Conservation (phyloP, 352 stramenopile genomes). For the Globisporangium irregulare region DNA sequence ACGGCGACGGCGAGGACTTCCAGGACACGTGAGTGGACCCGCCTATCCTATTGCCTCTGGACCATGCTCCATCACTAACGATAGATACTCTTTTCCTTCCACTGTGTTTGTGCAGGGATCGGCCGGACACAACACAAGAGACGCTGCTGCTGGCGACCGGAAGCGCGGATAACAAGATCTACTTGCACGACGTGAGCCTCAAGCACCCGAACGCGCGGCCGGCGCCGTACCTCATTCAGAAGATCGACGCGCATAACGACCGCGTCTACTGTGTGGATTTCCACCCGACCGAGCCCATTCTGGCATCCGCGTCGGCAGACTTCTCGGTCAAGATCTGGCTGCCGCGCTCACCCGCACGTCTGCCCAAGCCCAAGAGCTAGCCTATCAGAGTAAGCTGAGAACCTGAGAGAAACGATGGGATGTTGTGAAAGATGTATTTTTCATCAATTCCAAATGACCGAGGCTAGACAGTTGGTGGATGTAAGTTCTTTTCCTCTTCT, state of each 20-base stretch:
- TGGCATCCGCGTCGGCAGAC: constrained; percentile 83
- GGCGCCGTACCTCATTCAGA: constrained; percentile 66
- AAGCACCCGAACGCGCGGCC: constrained; percentile 47
- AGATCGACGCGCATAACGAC: constrained; percentile 83
- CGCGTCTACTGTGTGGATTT: constrained; percentile 90
- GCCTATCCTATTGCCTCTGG: not conserved
- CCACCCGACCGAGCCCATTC: constrained; percentile 78
- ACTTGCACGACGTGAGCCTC: constrained; percentile 80
- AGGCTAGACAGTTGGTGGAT: not conserved
- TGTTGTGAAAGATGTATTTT: not conserved
- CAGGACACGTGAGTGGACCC: constrained; percentile 28
- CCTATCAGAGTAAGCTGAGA: not conserved
- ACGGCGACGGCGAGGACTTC: constrained; percentile 76
- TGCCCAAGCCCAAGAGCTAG: constrained; percentile 64
- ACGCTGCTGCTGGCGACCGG: constrained; percentile 81
- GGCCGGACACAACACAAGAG: constrained; percentile 52
- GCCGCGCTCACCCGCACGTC: constrained; percentile 49
- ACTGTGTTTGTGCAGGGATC: constrained; percentile 18
- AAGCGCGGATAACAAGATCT: constrained; percentile 87
- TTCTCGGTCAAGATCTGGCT: constrained; percentile 88
- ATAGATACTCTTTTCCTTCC: not conserved
- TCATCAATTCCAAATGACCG: not conserved
- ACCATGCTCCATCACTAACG: not conserved
- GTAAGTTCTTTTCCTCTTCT: not conserved
- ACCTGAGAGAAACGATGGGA: not conserved